These are phyloP conservation scores for Crataegus laevigata DNA, from an alignment of 306 rosid genomes.

Conservation along the genomic window DNA sequence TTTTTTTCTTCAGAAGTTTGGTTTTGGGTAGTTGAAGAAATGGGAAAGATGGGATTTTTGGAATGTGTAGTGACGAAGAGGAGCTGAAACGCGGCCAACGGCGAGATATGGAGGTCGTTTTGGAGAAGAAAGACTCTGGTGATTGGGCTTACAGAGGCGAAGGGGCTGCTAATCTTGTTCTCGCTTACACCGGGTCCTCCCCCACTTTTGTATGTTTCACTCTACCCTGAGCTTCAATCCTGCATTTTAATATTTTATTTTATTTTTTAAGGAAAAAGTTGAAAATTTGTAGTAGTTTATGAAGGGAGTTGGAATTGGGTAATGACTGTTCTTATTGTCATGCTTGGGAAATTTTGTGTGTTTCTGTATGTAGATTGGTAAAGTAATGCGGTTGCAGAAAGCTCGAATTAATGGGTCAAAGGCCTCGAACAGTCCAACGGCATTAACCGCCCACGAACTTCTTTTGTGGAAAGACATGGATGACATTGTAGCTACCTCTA, in stretches of 20 bases:
- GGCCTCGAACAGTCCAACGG: constrained; percentile 28
- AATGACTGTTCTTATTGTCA: background rate
- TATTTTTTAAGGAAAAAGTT: background rate
- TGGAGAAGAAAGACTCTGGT: constrained; percentile 43
- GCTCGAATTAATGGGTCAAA: constrained; percentile 31
- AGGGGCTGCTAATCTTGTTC: constrained; percentile 91
- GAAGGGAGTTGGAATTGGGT: background rate
- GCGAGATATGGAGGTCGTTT: constrained; percentile 40
- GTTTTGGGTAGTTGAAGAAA: background rate
- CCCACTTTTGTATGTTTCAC: constrained; percentile 46
- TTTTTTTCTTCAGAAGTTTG: background rate
- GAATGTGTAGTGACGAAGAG: background rate
- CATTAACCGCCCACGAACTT: constrained; percentile 47
- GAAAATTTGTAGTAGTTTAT: background rate
- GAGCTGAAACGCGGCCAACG: constrained; percentile 13
- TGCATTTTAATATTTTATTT: background rate
- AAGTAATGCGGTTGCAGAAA: constrained; percentile 78
- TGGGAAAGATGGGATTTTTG: background rate
- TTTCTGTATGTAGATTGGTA: constrained; percentile 49
- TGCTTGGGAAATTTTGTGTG: background rate
- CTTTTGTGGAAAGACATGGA: constrained; percentile 61
- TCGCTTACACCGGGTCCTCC: constrained; percentile 63
- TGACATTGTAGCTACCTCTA: constrained; percentile 40
- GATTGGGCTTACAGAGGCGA: constrained; percentile 89
- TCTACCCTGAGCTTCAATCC: background rate